Conservation (phyloP, 2,329 filamentous ascomycete genomes). For the Pseudogymnoascus sp. region DNA sequence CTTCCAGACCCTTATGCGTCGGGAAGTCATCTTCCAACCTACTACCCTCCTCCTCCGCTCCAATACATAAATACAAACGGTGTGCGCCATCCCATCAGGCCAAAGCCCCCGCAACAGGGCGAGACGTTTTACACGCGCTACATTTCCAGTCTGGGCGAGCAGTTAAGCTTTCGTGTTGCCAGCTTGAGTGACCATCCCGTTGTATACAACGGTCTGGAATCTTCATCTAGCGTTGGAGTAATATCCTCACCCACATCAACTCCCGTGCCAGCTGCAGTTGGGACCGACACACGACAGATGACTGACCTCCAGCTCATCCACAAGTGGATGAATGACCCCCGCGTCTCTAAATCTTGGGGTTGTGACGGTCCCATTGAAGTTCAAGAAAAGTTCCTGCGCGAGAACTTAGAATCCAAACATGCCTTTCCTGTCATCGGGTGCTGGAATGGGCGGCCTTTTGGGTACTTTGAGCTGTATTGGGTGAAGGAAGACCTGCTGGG, state of each 20-base stretch:
- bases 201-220: conserved; percentile 51
- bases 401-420: conserved; percentile 57
- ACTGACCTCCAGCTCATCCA: conserved; percentile 63
- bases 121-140: conserved; percentile 87
- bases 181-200: conserved; percentile 57
- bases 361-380: conserved; percentile 45
- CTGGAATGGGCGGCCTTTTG: conserved; percentile 93
- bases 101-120: conserved; percentile 81
- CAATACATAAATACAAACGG: conserved; percentile 73
- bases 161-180: conserved; percentile 80
- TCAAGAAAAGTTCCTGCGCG: conserved; percentile 60
- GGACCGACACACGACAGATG: conserved; percentile 22
- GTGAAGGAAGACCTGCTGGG: conserved; percentile 84
- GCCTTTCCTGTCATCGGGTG: conserved; percentile 86
- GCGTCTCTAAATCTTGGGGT: conserved; percentile 82
- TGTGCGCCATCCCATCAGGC: conserved; percentile 74
- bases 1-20: conserved; percentile 64
- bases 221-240: conserved; percentile 13
- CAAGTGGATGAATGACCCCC: conserved; percentile 80
- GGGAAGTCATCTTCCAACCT: conserved; percentile 77
- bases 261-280: conserved; percentile 37
- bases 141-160: conserved; percentile 71
- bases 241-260: conserved; percentile 34
- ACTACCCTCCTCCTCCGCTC: conserved; percentile 74
- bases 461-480: conserved; percentile 98